These are phyloP conservation scores for Cutaneotrichosporon cavernicola DNA, from an alignment of 1,284 basidiomycete species.

Conservation along the genomic window DNA sequence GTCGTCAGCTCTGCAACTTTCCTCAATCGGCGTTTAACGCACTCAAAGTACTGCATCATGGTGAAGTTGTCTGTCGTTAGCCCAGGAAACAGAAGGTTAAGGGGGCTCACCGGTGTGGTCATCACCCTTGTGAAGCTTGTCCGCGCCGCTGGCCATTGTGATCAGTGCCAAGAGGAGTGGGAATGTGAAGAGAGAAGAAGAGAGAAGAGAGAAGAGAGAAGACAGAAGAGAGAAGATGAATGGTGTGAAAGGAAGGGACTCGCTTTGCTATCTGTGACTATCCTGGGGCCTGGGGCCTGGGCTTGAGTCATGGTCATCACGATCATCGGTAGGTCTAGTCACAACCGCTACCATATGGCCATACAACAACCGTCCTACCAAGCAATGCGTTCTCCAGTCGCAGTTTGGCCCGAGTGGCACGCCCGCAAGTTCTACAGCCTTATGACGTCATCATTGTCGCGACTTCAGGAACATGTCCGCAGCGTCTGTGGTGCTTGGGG, in stretches of 20 bases:
- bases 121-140: conserved; percentile 17
- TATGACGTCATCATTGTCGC: too few species aligned
- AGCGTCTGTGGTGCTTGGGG: too few species aligned
- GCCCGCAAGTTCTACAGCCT: too few species aligned
- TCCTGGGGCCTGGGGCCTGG: not conserved
- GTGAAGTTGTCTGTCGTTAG: conserved; percentile 41
- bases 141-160: conserved; percentile 15
- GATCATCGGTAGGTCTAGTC: too few species aligned
- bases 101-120: conserved; percentile 17
- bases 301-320: not conserved
- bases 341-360: too few species aligned
- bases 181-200: not conserved
- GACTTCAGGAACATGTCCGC: too few species aligned
- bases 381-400: not conserved
- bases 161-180: not conserved
- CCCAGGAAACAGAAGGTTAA: not conserved
- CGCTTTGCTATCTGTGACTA: not conserved
- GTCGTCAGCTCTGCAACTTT: not conserved
- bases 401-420: not conserved
- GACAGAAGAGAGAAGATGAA: not conserved
- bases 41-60: conserved; percentile 53
- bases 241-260: not conserved
- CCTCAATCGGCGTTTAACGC: conserved; percentile 13
- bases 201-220: not conserved
- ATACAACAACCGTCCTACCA: too few species aligned